These are phyloP conservation scores for Geotrichum carabidarum DNA, from an alignment of 1,139 yeast genomes.

Conservation along the genomic window DNA sequence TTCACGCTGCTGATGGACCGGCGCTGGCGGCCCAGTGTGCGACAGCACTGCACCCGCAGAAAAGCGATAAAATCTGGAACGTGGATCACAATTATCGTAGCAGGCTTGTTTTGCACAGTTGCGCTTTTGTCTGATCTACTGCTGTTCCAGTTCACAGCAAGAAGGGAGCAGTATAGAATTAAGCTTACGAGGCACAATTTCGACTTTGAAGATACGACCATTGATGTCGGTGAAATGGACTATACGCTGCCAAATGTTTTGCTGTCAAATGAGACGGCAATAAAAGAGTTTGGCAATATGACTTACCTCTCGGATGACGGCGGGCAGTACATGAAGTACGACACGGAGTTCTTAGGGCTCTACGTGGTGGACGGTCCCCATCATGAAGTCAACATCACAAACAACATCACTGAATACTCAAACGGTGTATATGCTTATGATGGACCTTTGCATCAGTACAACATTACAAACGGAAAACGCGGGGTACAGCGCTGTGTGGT, in stretches of 20 bases:
- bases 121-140: background rate
- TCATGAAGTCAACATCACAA: background rate
- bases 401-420: background rate
- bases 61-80: background rate
- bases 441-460: background rate
- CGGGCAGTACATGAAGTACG: background rate
- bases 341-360: background rate
- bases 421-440: background rate
- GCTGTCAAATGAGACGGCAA: background rate
- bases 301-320: background rate
- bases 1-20: background rate
- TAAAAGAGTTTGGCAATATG: background rate
- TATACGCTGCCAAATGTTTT: background rate
- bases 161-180: background rate
- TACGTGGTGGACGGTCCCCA: background rate
- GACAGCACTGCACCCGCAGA: background rate
- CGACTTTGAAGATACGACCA: background rate
- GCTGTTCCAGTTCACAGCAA: background rate
- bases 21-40: background rate
- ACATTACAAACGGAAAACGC: background rate
- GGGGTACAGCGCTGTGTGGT: background rate
- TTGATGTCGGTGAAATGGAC: background rate
- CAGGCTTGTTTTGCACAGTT: background rate
- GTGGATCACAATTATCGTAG: background rate
- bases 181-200: background rate